These are phyloP conservation scores for Triticum turgidum DNA, from an alignment of 176 grass and related monocot species.

Conservation along the genomic window DNA sequence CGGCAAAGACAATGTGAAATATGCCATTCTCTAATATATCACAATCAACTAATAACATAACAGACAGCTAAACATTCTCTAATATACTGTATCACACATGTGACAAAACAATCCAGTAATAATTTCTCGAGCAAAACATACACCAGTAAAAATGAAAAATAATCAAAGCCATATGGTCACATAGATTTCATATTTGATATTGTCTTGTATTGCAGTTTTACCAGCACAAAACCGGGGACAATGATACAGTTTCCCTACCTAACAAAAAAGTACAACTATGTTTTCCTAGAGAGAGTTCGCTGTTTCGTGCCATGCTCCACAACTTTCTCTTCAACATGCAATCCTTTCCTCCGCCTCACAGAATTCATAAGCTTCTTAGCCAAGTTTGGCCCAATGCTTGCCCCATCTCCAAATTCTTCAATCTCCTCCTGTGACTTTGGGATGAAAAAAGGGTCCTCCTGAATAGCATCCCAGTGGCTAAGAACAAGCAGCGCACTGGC, in stretches of 20 bases:
- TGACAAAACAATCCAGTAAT: background rate
- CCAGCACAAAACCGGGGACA: conserved; percentile 32
- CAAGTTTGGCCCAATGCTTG: conserved; percentile 80
- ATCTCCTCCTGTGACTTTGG: conserved; percentile 91
- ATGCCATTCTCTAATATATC: background rate
- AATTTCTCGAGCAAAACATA: background rate
- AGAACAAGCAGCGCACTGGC: conserved; percentile 86
- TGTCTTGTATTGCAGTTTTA: conserved; percentile 29
- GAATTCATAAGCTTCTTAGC: conserved; percentile 91
- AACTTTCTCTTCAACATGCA: conserved; percentile 94
- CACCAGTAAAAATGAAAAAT: background rate
- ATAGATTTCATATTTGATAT: conserved; percentile 11
- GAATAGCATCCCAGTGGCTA: conserved; percentile 85
- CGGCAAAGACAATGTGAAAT: background rate
- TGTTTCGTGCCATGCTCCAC: conserved; percentile 93
- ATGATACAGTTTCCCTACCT: background rate
- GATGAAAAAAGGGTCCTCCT: conserved; percentile 79
- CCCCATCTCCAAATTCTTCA: conserved; percentile 91
- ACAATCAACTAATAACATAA: background rate
- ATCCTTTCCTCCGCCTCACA: conserved; percentile 83
- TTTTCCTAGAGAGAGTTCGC: conserved; percentile 83
- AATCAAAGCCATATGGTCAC: conserved; percentile 4
- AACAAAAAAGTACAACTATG: conserved; percentile 43
- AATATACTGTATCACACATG: background rate
- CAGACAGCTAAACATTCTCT: background rate